Conservation (phyloP, 495 filamentous ascomycete genomes). For the Astrothelium subdiscretum region DNA sequence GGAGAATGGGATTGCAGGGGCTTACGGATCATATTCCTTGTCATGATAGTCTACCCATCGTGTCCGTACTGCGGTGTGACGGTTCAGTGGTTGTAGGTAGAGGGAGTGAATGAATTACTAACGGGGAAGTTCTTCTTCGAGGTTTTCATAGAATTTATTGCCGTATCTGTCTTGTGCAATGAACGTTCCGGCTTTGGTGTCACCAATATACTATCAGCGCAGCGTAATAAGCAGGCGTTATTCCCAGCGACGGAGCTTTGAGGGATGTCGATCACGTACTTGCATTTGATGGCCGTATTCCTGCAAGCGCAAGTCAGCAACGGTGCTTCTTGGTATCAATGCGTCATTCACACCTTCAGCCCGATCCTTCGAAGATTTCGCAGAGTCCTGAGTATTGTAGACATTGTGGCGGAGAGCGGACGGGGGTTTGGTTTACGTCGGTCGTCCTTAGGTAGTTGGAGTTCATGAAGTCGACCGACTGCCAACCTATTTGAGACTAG, state of each 20-base stretch:
- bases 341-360: constrained; percentile 50
- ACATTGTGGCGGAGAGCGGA: constrained; percentile 51
- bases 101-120: constrained; percentile 23
- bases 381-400: constrained; percentile 76
- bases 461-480: background rate
- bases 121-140: constrained; percentile 85
- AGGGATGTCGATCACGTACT: constrained; percentile 40
- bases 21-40: constrained; percentile 72
- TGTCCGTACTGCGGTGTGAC: constrained; percentile 58
- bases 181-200: constrained; percentile 88
- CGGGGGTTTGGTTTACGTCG: background rate
- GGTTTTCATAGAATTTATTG: constrained; percentile 97
- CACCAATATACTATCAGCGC: constrained; percentile 45
- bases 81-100: constrained; percentile 16
- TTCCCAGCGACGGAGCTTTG: background rate
- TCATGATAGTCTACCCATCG: constrained; percentile 96
- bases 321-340: background rate
- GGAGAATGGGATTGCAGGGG: background rate
- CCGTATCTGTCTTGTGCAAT: constrained; percentile 81
- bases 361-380: constrained; percentile 79
- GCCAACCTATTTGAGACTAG: constrained; percentile 1
- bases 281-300: constrained; percentile 87
- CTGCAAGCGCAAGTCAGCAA: constrained; percentile 38
- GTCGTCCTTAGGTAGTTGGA: background rate
- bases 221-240: constrained; percentile 14